Percentiles rank a stretch among this genome's conserved stretches.
Evolutionary conservation across 306 rosid genomes (phyloP).

Genomic region (Cicer bijugum): DNA sequence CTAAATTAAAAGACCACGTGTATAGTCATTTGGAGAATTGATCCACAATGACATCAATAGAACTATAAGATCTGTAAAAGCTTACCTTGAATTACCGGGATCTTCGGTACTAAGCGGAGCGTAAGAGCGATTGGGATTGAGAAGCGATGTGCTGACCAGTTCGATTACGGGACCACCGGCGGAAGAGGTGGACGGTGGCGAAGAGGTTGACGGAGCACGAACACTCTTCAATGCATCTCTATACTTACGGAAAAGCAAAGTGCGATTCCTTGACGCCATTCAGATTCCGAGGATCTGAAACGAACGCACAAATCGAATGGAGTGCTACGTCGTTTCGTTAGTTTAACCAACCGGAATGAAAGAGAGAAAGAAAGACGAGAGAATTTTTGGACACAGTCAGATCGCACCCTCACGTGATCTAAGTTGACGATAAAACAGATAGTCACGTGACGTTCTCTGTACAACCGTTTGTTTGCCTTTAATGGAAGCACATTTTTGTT

Average conservation of each 20-base stretch:
- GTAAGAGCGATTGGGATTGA: conserved; percentile 78
- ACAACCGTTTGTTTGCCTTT: conserved; percentile 8
- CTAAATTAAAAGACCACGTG: conserved; percentile 1
- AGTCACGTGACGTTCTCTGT: conserved; percentile 52
- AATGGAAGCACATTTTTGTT: conserved; percentile 2
- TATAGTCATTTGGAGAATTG: conserved; percentile 7
- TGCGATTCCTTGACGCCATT: conserved; percentile 81
- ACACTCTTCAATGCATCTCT: conserved; percentile 85
- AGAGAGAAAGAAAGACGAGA: neutral
- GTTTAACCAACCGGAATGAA: conserved; percentile 34
- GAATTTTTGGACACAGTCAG: conserved; percentile 5
- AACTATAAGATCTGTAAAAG: conserved; percentile 42
- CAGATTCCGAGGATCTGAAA: conserved; percentile 46
- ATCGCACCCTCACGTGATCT: conserved; percentile 48
- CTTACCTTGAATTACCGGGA: conserved; percentile 87
- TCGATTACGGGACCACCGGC: conserved; percentile 82
- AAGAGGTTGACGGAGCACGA: conserved; percentile 65
- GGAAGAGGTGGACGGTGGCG: conserved; percentile 51
- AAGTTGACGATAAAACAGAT: conserved; percentile 24
- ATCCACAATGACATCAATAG: conserved; percentile 18
- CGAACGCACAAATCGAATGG: neutral
- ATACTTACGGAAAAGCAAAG: conserved; percentile 60
- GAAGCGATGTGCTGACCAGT: conserved; percentile 79
- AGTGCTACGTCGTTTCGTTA: conserved; percentile 44
- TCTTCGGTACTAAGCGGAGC: conserved; percentile 94